Base-by-base conservation (phyloP, 257 asterid species). In the Nicotiana tabacum region DNA sequence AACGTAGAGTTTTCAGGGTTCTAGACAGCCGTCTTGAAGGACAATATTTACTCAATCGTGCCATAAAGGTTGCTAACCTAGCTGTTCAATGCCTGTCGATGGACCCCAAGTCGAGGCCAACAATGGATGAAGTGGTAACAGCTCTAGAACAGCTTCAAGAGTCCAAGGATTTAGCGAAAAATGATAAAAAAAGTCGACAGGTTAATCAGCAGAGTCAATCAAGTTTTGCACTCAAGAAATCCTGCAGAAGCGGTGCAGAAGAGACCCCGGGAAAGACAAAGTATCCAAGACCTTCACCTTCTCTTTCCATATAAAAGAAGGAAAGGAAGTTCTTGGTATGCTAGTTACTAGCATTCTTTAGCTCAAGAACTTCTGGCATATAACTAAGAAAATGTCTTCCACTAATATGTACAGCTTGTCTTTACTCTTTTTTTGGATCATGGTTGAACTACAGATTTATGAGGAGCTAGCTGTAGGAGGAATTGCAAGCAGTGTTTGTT, bases 21-120 rank as follows among this genome's bases (percentile, higher is more conserved):
- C 80, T 93, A 6, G 95, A 92, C 15, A 21, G 88, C 56, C 95
- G 92, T 43, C 93, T 93, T 5, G 93, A 93, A 77, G 95, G 95
- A 18, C 97, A 92, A 78, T 90, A 86, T 74, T 87, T 92, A 0
- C 29, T 85, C 77, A 79, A 60, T 30, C 90, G 83, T 30, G 94
- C 94, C 55, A 53, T 79, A 21, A 91, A 88, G 81, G 93, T 88
- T 1, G 95, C 92, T 8, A 84, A 17, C 70, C 91, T 92, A 7
- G 88, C 94, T 33, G 90, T 90, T 18, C 91, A 87, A 51, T 93
- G 97, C 92, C 83, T 93, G 18, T 80, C 85, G 53, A 66, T 76
- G 83, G 91, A 91, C 17, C 88, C 95, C 5, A 85, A 90, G 85
- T 81, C 85, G 3, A 89, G 97, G 86, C 95, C 97, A 0, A 87